Evolutionary conservation across 139 green algal genomes (phyloP).

Genomic region (Volvox reticuliferus): DNA sequence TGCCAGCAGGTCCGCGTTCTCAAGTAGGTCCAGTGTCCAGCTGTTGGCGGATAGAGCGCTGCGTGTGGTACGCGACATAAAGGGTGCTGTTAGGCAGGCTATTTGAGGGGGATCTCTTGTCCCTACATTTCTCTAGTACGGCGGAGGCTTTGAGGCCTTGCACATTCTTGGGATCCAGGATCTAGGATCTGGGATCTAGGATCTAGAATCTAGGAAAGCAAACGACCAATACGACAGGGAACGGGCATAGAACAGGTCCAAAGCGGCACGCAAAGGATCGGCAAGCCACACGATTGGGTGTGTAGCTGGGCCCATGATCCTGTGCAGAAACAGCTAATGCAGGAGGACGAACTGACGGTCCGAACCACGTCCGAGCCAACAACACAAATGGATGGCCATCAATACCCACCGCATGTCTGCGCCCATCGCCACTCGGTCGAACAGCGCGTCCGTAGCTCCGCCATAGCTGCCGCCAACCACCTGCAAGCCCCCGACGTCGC

Average conservation of each 20-base stretch:
- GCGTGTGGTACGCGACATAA: neutral
- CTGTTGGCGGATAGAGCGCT: slow-evolving; percentile 40
- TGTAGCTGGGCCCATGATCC: neutral
- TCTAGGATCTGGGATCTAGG: too few species aligned
- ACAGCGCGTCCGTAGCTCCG: neutral
- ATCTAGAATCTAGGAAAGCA: too few species aligned
- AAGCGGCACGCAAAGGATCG: neutral
- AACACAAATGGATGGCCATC: neutral
- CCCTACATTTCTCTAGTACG: too few species aligned
- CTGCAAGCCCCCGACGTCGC: neutral
- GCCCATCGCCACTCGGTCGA: neutral
- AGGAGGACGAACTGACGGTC: neutral
- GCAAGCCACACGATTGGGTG: neutral
- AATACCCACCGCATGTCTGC: slow-evolving; percentile 26
- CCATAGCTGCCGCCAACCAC: neutral
- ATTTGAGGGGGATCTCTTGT: too few species aligned
- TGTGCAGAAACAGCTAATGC: too few species aligned
- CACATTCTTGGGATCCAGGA: too few species aligned
- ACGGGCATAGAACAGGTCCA: neutral
- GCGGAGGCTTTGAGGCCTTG: too few species aligned
- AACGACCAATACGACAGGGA: neutral
- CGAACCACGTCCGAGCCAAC: neutral
- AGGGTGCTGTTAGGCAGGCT: too few species aligned
- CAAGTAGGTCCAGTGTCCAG: slow-evolving; percentile 41
- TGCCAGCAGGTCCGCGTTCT: slow-evolving; percentile 6